phyloP scores from a whole-genome alignment of 1,284 basidiomycete species.

The Fomitopsis schrenkii region DNA sequence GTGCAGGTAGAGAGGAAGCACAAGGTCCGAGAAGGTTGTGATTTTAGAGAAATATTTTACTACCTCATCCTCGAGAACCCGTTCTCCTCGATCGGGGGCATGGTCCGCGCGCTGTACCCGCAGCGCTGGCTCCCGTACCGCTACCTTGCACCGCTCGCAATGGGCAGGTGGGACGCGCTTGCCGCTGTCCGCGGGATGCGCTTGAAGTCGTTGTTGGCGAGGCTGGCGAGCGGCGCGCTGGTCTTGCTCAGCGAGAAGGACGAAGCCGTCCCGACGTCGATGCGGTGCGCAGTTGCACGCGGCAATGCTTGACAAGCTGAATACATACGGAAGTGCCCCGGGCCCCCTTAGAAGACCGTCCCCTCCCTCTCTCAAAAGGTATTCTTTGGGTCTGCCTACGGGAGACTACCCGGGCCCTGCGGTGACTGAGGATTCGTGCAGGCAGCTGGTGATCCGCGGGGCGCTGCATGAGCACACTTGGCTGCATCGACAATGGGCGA shows the following conservation, averaged over 20 bases:
- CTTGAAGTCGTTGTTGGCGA: slow-evolving; percentile 14
- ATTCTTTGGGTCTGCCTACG: no score
- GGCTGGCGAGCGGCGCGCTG: slow-evolving; percentile 26
- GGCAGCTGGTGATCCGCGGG: slow-evolving; percentile 27
- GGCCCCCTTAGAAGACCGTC: no score
- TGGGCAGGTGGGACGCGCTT: slow-evolving; percentile 46
- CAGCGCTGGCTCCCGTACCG: slow-evolving; percentile 47
- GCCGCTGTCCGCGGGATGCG: slow-evolving; percentile 18
- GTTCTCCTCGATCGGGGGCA: slow-evolving; percentile 44
- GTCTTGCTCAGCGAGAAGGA: slow-evolving; percentile 39
- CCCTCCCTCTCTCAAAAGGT: no score
- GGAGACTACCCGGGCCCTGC: background rate
- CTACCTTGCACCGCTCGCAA: slow-evolving; percentile 39
- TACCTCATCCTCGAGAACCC: slow-evolving; percentile 46
- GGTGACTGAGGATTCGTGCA: background rate
- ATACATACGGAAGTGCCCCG: background rate
- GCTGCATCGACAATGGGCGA: slow-evolving; percentile 33
- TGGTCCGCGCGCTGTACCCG: slow-evolving; percentile 47
- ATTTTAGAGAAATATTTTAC: no score
- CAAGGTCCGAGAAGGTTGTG: no score
- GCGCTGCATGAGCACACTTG: slow-evolving; percentile 45
- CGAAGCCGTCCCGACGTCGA: slow-evolving; percentile 41
- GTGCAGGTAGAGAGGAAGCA: no score
- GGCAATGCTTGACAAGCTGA: slow-evolving; percentile 4
- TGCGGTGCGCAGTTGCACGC: slow-evolving; percentile 32